A percentile compares a stretch with the other conserved stretches of the same genome.
phyloP scores from a whole-genome alignment of 331 rosid species.

The Arachis monticola region DNA sequence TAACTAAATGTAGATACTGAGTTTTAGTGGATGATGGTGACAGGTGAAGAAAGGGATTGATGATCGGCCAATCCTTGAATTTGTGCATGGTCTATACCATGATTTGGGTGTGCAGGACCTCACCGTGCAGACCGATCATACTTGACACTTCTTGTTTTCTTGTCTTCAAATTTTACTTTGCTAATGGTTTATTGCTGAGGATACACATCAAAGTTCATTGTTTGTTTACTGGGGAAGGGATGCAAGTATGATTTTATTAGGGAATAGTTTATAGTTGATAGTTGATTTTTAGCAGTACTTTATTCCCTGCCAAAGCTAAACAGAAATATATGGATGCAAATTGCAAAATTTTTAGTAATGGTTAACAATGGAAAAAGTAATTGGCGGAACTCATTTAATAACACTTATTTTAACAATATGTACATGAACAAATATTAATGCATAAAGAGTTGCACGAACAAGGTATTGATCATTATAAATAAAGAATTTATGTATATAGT shows the following conservation, averaged over 20 bases:
- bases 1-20: conserved; percentile 35
- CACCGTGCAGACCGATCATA: conserved; percentile 73
- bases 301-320: no score
- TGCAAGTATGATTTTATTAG: not conserved
- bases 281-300: no score
- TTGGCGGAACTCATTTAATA: not conserved
- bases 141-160: conserved; percentile 41
- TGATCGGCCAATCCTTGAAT: conserved; percentile 68
- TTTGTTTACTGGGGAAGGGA: conserved; percentile 8
- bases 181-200: not conserved
- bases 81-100: conserved; percentile 86
- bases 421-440: not conserved
- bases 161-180: conserved; percentile 6
- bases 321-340: not conserved
- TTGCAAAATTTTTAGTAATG: not conserved
- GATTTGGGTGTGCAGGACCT: conserved; percentile 90
- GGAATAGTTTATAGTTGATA: no score
- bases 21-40: conserved; percentile 33
- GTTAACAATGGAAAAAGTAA: not conserved
- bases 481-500: not conserved
- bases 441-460: not conserved
- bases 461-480: not conserved
- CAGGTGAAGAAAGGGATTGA: conserved; percentile 84
- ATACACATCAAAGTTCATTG: conserved; percentile 31
- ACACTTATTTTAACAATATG: not conserved